Percentiles rank a stretch among this genome's conserved stretches.
These are phyloP conservation scores for Beauveria australis DNA, from an alignment of 2,329 filamentous ascomycete species.

Conservation along the genomic window DNA sequence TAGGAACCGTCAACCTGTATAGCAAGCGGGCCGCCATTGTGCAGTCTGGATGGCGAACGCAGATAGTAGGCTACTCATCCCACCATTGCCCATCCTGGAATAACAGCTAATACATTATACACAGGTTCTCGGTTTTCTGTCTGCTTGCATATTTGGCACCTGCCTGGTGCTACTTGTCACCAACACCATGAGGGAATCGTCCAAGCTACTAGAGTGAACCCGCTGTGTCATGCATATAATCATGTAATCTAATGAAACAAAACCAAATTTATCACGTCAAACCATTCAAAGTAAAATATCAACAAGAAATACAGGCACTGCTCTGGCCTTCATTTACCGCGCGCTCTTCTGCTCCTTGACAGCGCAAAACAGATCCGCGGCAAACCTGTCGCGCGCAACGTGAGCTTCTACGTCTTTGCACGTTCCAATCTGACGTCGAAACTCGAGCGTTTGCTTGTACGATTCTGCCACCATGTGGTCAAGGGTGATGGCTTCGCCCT, in stretches of 20 bases:
- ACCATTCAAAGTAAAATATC: not conserved
- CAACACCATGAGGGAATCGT: constrained; percentile 13
- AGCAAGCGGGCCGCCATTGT: constrained; percentile 72
- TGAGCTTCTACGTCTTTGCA: constrained; percentile 38
- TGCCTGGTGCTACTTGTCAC: constrained; percentile 55
- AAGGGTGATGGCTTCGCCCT: constrained; percentile 42
- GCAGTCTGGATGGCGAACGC: constrained; percentile 89
- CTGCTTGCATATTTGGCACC: constrained; percentile 55
- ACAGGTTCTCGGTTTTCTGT: constrained; percentile 54
- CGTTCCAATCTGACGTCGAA: constrained; percentile 58
- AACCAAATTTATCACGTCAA: not conserved
- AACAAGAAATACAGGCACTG: not conserved
- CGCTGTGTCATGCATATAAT: not conserved
- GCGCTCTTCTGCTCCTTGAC: constrained; percentile 22
- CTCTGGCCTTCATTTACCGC: not conserved
- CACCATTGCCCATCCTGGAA: not conserved
- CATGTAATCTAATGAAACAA: not conserved
- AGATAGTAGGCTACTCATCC: constrained; percentile 51
- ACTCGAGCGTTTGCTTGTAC: constrained; percentile 45
- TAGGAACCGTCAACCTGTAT: constrained; percentile 70
- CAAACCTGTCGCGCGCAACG: constrained; percentile 26
- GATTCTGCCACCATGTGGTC: constrained; percentile 36
- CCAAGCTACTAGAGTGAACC: not conserved
- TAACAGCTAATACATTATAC: not conserved
- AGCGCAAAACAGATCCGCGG: constrained; percentile 59